Percentiles rank a stretch among this genome's conserved stretches.
phyloP scores from a whole-genome alignment of 2,329 filamentous ascomycete genomes.

The Tolypocladium ovalisporum region DNA sequence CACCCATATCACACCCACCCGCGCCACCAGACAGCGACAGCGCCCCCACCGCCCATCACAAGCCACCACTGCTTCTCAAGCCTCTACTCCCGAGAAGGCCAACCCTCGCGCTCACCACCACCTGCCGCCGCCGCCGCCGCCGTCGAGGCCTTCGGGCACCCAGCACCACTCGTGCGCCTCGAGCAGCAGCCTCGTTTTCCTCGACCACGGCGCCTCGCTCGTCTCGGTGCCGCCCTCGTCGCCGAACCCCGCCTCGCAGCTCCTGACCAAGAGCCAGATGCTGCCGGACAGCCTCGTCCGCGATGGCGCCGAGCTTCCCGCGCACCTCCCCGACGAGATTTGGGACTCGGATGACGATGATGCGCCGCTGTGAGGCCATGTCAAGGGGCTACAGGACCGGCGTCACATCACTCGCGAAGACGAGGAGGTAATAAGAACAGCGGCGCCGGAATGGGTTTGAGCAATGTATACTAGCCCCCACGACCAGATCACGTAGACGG shows the following conservation, averaged over 20 bases:
- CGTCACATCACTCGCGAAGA: neutral
- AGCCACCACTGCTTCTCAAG: slow-evolving; percentile 25
- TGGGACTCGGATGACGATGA: slow-evolving; percentile 26
- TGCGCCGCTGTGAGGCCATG: slow-evolving; percentile 6
- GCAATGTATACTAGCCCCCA: neutral
- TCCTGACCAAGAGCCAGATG: slow-evolving; percentile 40
- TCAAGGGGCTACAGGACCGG: neutral
- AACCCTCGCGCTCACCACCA: neutral
- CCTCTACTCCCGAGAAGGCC: slow-evolving; percentile 19
- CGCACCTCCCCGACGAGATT: slow-evolving; percentile 20
- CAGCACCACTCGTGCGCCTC: slow-evolving; percentile 9
- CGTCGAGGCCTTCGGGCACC: neutral
- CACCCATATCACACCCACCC: slow-evolving; percentile 3
- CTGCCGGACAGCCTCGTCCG: slow-evolving; percentile 34
- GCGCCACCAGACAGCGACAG: neutral
- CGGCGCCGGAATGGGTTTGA: neutral
- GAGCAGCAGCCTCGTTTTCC: slow-evolving; percentile 14
- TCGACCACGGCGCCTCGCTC: slow-evolving; percentile 12
- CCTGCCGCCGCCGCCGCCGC: neutral
- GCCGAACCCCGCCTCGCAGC: slow-evolving; percentile 28
- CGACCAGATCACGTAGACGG: neutral
- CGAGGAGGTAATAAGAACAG: neutral
- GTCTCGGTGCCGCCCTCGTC: slow-evolving; percentile 5
- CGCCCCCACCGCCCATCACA: slow-evolving; percentile 17
- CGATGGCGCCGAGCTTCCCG: slow-evolving; percentile 20